A percentile compares a stretch with the other conserved stretches of the same genome.
Conservation (phyloP, 2,329 filamentous ascomycete species). For the Stenocarpella maydis region DNA sequence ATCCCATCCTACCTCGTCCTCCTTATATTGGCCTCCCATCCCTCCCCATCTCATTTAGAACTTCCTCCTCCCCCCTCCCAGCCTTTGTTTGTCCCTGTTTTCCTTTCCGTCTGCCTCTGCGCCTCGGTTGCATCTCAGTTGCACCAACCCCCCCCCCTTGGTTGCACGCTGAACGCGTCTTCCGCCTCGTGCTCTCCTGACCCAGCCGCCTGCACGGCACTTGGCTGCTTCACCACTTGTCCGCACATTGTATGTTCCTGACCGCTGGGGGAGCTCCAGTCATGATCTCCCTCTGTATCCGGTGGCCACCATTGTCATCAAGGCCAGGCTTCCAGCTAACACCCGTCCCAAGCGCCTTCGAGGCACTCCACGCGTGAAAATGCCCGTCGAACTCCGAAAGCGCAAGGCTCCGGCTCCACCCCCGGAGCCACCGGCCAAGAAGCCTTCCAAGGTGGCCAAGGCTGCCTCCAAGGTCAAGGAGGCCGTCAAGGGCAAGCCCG, state of each 20-base stretch:
- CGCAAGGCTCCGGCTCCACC: conserved; percentile 63
- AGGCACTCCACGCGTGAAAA: conserved; percentile 42
- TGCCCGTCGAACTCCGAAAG: conserved; percentile 68
- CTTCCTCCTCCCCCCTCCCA: conserved; percentile 35
- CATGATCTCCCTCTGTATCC: background rate
- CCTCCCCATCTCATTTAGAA: conserved; percentile 33
- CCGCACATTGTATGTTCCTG: conserved; percentile 28
- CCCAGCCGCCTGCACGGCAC: conserved; percentile 27
- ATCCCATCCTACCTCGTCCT: conserved; percentile 33
- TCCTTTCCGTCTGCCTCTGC: conserved; percentile 13
- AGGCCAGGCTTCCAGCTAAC: conserved; percentile 15
- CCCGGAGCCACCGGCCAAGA: conserved; percentile 57
- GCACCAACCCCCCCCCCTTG: conserved; percentile 15
- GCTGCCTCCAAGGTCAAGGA: conserved; percentile 48
- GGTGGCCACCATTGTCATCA: background rate
- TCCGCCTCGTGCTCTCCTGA: conserved; percentile 20
- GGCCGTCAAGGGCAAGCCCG: conserved; percentile 40
- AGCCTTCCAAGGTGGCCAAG: conserved; percentile 51
- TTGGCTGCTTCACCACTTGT: conserved; percentile 28
- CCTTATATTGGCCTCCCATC: conserved; percentile 38
- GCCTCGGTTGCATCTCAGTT: background rate
- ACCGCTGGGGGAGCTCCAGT: background rate
- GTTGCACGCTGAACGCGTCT: conserved; percentile 27
- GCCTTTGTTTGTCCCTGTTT: conserved; percentile 31
- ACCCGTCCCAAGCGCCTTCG: background rate